These are phyloP conservation scores for Aspergillus spinulosporus DNA, from an alignment of 2,329 filamentous ascomycete genomes.

Conservation along the genomic window DNA sequence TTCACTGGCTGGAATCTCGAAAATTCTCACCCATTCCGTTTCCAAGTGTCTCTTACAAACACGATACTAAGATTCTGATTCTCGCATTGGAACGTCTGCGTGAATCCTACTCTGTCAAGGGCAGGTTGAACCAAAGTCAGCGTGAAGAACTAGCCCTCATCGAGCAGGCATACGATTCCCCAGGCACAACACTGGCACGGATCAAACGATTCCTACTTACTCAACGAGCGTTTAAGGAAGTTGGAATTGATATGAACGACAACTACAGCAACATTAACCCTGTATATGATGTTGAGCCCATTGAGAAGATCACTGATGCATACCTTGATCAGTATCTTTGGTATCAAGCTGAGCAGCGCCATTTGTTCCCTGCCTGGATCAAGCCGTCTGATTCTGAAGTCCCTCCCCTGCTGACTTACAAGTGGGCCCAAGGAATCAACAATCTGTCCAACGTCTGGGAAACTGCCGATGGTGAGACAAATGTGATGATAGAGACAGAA, in stretches of 20 bases:
- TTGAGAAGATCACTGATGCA: slow-evolving; percentile 98
- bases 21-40: slow-evolving; percentile 99
- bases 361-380: slow-evolving; percentile 97
- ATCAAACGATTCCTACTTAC: slow-evolving; percentile 98
- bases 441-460: slow-evolving; percentile 96
- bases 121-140: slow-evolving; percentile 93
- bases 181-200: slow-evolving; percentile 88
- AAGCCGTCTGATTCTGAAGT: slow-evolving; percentile 99
- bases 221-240: slow-evolving; percentile 97
- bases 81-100: slow-evolving; percentile 87
- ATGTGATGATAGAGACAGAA: slow-evolving; percentile 97
- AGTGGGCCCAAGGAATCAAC: slow-evolving; percentile 99
- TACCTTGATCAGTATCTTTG: slow-evolving; percentile 98
- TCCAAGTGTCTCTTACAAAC: slow-evolving; percentile 98
- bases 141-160: slow-evolving; percentile 95
- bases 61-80: slow-evolving; percentile 98
- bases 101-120: slow-evolving; percentile 97
- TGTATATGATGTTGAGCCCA: slow-evolving; percentile 97
- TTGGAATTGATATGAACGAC: slow-evolving; percentile 99
- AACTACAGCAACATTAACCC: slow-evolving; percentile 99
- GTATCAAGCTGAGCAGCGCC: slow-evolving; percentile 97
- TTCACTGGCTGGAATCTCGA: slow-evolving; percentile 96
- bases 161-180: slow-evolving; percentile 97
- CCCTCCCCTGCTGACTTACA: slow-evolving; percentile 89
- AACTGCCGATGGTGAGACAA: slow-evolving; percentile 89